These are phyloP conservation scores for Apiospora hydei DNA, from an alignment of 2,329 filamentous ascomycete genomes.

Conservation along the genomic window DNA sequence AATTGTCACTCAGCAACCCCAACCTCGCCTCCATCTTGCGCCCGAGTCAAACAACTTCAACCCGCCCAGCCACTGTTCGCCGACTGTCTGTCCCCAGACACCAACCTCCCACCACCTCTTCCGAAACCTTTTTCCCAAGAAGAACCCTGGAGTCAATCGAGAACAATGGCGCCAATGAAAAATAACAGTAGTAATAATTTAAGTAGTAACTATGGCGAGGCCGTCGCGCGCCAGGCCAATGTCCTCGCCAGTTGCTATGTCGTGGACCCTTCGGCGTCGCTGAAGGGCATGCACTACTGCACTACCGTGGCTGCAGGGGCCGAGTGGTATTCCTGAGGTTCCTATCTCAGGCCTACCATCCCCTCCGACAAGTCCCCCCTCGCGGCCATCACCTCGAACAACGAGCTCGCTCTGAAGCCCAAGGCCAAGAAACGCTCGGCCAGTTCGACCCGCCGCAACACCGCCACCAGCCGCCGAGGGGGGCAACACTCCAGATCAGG, in stretches of 20 bases:
- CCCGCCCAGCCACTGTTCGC: not conserved
- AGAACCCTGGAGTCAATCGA: constrained; percentile 29
- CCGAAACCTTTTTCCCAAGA: constrained; percentile 11
- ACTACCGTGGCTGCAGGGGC: constrained; percentile 88
- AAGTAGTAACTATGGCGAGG: constrained; percentile 82
- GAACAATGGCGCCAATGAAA: constrained; percentile 73
- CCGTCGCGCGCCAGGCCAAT: constrained; percentile 69
- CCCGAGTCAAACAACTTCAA: not conserved
- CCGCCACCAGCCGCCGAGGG: constrained; percentile 66
- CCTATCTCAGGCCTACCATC: constrained; percentile 83
- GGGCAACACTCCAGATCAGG: constrained; percentile 95
- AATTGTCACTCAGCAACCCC: not conserved
- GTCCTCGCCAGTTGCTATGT: constrained; percentile 93
- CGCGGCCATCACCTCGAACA: constrained; percentile 73
- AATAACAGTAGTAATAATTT: constrained; percentile 71
- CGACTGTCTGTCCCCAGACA: constrained; percentile 17
- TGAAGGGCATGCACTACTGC: constrained; percentile 93
- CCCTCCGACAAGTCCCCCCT: constrained; percentile 88
- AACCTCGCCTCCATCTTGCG: not conserved
- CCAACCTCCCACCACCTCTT: not conserved
- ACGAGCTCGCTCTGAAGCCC: constrained; percentile 70
- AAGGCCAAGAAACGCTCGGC: constrained; percentile 55
- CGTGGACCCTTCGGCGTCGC: constrained; percentile 74
- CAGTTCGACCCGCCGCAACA: constrained; percentile 46
- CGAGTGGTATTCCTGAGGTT: constrained; percentile 96